phyloP scores from a whole-genome alignment of 768 basidiomycete genomes.

The Termitomyces sp. region DNA sequence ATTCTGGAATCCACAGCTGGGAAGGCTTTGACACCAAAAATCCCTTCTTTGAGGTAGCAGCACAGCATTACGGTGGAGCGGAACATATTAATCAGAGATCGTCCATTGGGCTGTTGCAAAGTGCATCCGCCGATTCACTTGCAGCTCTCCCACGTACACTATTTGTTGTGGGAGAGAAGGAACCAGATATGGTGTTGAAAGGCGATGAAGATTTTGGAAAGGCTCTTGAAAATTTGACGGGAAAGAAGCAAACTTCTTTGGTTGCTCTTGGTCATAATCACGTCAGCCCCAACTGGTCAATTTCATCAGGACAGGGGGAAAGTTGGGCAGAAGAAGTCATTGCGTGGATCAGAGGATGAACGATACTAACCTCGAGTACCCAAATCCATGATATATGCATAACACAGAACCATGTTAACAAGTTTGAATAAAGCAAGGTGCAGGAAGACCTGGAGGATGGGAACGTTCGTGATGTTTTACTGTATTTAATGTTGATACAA shows the following conservation, averaged over 20 bases:
- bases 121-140: constrained; percentile 30
- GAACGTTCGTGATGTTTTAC: too few species aligned
- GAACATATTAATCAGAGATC: constrained; percentile 33
- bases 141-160: constrained; percentile 42
- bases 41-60: constrained; percentile 25
- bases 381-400: neutral
- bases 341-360: constrained; percentile 27
- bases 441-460: too few species aligned
- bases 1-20: constrained; percentile 43
- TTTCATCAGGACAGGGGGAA: constrained; percentile 56
- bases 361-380: neutral
- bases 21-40: constrained; percentile 19
- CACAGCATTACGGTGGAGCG: constrained; percentile 35
- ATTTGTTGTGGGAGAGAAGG: constrained; percentile 48
- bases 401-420: neutral
- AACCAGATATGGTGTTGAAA: constrained; percentile 42
- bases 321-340: constrained; percentile 54
- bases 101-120: constrained; percentile 37
- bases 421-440: too few species aligned
- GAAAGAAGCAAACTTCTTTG: constrained; percentile 28
- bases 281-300: constrained; percentile 47
- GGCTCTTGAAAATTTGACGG: constrained; percentile 33
- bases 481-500: too few species aligned
- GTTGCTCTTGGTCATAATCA: constrained; percentile 59
- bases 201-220: constrained; percentile 34